Percentiles rank a stretch among this genome's conserved stretches.
phyloP scores from a whole-genome alignment of 768 basidiomycete species.

The Dacryopinax spathularia region DNA sequence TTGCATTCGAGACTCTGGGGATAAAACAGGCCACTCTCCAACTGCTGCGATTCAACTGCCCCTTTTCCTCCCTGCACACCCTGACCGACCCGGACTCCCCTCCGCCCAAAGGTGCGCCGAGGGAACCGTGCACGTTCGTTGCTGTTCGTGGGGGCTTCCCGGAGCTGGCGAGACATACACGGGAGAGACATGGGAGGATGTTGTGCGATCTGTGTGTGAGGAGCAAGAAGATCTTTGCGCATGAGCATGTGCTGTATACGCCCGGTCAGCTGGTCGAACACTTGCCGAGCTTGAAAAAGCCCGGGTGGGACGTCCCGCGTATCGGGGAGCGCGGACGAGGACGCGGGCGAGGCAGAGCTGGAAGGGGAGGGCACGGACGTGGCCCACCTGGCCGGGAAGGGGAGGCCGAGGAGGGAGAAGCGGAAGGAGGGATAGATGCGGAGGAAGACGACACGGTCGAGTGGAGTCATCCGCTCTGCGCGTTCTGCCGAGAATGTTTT shows the following conservation, averaged over 20 bases:
- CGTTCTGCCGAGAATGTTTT: slow-evolving; percentile 86
- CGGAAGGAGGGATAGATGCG: slow-evolving; percentile 40
- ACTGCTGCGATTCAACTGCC: slow-evolving; percentile 88
- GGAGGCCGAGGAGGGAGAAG: slow-evolving; percentile 29
- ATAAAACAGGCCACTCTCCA: slow-evolving; percentile 93
- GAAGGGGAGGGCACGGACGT: background rate
- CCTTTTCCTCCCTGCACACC: slow-evolving; percentile 30
- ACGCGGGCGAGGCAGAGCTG: background rate
- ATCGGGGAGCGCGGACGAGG: background rate
- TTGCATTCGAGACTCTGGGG: slow-evolving; percentile 77
- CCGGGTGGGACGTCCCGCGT: slow-evolving; percentile 35
- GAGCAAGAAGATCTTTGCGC: slow-evolving; percentile 85
- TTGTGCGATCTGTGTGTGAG: slow-evolving; percentile 72
- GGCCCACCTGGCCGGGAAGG: slow-evolving; percentile 20
- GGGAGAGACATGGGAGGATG: background rate
- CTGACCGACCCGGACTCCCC: background rate
- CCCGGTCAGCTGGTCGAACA: slow-evolving; percentile 50
- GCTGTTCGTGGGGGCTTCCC: background rate
- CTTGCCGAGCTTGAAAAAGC: slow-evolving; percentile 33
- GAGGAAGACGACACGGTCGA: slow-evolving; percentile 10
- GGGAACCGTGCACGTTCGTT: background rate
- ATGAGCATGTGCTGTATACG: slow-evolving; percentile 81
- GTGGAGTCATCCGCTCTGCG: slow-evolving; percentile 55
- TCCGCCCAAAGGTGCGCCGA: background rate
- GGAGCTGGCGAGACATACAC: background rate